These are phyloP conservation scores for Fistulinella prunicolor DNA, from an alignment of 768 basidiomycete species.

Conservation along the genomic window DNA sequence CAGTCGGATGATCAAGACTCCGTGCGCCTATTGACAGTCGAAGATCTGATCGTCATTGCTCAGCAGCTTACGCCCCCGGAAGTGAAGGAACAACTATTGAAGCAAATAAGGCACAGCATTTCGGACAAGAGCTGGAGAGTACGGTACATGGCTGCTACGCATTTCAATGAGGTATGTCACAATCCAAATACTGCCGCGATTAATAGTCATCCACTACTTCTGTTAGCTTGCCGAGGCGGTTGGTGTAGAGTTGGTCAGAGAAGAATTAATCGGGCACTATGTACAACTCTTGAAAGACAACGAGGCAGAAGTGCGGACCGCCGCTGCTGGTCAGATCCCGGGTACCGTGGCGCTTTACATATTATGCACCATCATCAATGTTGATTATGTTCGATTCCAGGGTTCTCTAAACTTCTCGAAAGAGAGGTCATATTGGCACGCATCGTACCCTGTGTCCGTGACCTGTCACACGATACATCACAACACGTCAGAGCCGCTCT, in stretches of 20 bases:
- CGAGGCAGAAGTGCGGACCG: conserved; percentile 97
- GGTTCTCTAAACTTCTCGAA: conserved; percentile 91
- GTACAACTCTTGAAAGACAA: conserved; percentile 95
- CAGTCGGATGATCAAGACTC: conserved; percentile 98
- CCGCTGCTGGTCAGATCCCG: conserved; percentile 94
- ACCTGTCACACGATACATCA: conserved; percentile 88
- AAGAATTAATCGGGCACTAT: conserved; percentile 91
- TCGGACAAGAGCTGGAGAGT: conserved; percentile 98
- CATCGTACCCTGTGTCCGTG: conserved; percentile 92
- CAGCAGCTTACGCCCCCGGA: conserved; percentile 82
- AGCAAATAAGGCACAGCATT: conserved; percentile 84
- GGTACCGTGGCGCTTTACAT: conserved; percentile 46
- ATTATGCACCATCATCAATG: not conserved
- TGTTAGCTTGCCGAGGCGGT: conserved; percentile 85
- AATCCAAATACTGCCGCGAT: not conserved
- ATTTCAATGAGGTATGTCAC: conserved; percentile 83
- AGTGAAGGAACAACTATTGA: conserved; percentile 84
- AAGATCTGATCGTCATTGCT: conserved; percentile 92
- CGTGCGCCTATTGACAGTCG: conserved; percentile 91
- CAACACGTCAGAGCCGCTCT: conserved; percentile 98
- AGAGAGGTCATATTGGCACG: conserved; percentile 91
- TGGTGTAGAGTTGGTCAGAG: conserved; percentile 84
- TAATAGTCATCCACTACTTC: not conserved
- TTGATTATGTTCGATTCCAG: conserved; percentile 41
- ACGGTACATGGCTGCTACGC: conserved; percentile 95